Evolutionary conservation across 192 early-diverging fungal species (phyloP).

Genomic region (Umbelopsis sp.): DNA sequence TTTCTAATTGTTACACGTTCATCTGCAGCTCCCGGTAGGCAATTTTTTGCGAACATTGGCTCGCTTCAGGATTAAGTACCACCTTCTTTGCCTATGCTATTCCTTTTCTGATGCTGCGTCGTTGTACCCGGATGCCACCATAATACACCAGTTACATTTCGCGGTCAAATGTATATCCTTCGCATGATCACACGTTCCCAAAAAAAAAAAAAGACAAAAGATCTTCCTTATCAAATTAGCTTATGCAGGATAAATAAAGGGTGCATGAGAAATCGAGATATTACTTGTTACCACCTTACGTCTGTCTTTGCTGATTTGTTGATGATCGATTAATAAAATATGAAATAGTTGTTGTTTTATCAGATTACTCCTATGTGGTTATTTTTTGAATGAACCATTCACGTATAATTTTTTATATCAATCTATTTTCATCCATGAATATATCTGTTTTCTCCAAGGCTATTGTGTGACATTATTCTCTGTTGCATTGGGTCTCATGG

Average conservation of each 20-base stretch:
- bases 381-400: too few species aligned
- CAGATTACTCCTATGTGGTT: too few species aligned
- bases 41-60: background rate
- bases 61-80: background rate
- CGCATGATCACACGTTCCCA: background rate
- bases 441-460: too few species aligned
- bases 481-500: too few species aligned
- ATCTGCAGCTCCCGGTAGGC: conserved; percentile 10
- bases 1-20: background rate
- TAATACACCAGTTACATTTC: background rate
- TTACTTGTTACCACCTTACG: background rate
- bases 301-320: too few species aligned
- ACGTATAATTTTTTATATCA: too few species aligned
- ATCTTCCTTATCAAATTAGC: background rate
- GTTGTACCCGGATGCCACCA: background rate
- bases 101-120: background rate
- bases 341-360: too few species aligned
- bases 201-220: background rate
- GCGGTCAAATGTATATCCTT: background rate
- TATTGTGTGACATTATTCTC: too few species aligned
- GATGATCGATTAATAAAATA: too few species aligned
- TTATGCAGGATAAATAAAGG: background rate
- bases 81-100: background rate
- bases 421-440: too few species aligned
- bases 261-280: conserved; percentile 4